Base-by-base conservation (phyloP, 148 eudicot species). In the Vaccinium macrocarpon region DNA sequence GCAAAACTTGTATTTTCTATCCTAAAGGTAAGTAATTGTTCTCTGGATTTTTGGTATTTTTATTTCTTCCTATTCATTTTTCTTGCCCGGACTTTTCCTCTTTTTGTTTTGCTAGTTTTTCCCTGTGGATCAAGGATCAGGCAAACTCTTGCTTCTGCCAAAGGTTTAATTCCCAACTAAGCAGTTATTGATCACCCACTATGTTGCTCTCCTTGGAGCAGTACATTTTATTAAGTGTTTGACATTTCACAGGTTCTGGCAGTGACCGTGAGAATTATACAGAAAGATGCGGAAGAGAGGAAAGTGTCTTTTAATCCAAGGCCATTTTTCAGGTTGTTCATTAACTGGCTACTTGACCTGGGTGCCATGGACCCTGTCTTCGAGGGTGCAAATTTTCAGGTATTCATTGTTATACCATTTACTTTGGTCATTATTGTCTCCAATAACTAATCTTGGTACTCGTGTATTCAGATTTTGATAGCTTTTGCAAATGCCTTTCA, bases 401-500 rank as follows among this genome's bases (percentile, higher is more conserved):
- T 95, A 89, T 50, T 64, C 13, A 79, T 83, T 80, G 81, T 77
- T 77, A 27, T 59, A 9, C 10, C 19, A 11, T 79, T 78, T 79
- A 53, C 23, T 25, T 82, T 32, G 56, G 56, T 16, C 76, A 53
- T 19, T 42, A 9, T 51, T 49, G 50, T 68, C 56, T 80, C 29
- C 71, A 10, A 81, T 49, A 46, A 56, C 68, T 88, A 72, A 84
- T 48, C 14, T 14, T 86, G 52, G 51, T 82, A 83, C 48, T 8
- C 6, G 48, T 76, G 29, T 64, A 71, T 84, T 42, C 91, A 97
- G 99, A 96, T 95, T 82, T 83, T 97, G 88, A 90, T 95, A 79
- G 94, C 93, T 87, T 91, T 97, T 86, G 96, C 99, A 84, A 94
- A 93, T 91, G 94, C 98, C 48, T 97, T 97, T 83, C 98, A 94